Base-by-base conservation (phyloP, 805 yeast genomes). In the Lipomyces sp. region DNA sequence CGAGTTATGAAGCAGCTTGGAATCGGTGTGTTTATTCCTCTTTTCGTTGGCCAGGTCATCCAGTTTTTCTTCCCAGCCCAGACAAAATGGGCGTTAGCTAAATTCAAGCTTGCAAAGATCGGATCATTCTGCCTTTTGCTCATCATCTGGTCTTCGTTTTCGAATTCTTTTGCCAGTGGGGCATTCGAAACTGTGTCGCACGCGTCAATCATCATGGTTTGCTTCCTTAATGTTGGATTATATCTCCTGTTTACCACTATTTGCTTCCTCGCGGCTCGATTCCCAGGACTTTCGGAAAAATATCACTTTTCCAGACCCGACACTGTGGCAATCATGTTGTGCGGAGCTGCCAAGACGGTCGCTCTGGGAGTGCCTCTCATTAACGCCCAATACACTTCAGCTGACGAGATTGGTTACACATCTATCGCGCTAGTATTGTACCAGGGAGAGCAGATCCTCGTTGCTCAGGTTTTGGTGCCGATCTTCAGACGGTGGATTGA, bases 341-440 rank as follows among this genome's bases (percentile, higher is more conserved):
- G 97, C 77, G 97, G 96, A 10, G 94, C 96, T 4, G 97, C 97
- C 1, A 92, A 92, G 77, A 92, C 97, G 0, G 97, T 96, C 0
- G 97, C 97, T 0, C 80, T 92, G 60, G 97, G 97, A 48, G 96
- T 92, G 3, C 89, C 96, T 0, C 80, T 92, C 60, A 82, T 89
- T n/a, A 82, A 92, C 1, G 85, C 94, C 0, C 94, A 90, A 75
- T 92, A 90, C 75, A 96, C 84, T 72, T 80, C 83, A 8, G 42
- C 71, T 8, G 71, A 67, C 2, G 80, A 86, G 71, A 78, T 91
- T 69, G 97, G 97, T 18, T 84, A 84, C 61, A 77, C 92, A 53
- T 79, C 92, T 53, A 92, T 90, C 18, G 94, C 97, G 0, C 81
- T 92, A 74, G 97, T 92, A 6, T 80, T 92, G 63, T 92, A 90